Percentiles rank a stretch among this genome's conserved stretches.
These are phyloP conservation scores for Salix suchowensis DNA, from an alignment of 345 rosid genomes.

Conservation along the genomic window DNA sequence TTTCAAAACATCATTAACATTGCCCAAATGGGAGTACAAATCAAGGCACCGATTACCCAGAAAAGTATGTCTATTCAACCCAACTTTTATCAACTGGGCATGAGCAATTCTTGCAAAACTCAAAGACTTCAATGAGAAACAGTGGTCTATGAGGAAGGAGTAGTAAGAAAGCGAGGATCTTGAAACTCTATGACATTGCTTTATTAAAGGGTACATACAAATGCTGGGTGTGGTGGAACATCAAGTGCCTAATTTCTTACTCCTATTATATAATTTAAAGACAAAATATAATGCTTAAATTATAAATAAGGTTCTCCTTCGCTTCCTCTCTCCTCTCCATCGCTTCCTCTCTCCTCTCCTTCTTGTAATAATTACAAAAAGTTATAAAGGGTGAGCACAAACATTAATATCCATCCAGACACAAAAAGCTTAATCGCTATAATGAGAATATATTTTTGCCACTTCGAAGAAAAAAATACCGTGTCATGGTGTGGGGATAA, in stretches of 20 bases:
- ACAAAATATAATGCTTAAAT: background rate
- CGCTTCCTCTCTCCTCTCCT: background rate
- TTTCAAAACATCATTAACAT: slow-evolving; percentile 32
- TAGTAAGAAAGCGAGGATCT: slow-evolving; percentile 32
- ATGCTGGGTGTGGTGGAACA: background rate
- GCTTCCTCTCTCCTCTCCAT: background rate
- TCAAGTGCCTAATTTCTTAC: background rate
- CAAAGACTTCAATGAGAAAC: slow-evolving; percentile 35
- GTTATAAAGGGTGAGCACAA: no score
- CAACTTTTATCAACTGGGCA: slow-evolving; percentile 57
- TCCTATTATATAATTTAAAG: background rate
- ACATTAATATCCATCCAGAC: no score
- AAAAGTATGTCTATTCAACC: slow-evolving; percentile 43
- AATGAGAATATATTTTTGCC: no score
- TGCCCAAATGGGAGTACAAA: slow-evolving; percentile 46
- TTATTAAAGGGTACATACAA: slow-evolving; percentile 43
- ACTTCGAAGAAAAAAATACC: no score
- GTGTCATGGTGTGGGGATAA: no score
- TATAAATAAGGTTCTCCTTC: no score
- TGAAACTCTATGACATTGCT: slow-evolving; percentile 34
- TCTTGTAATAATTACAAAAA: background rate
- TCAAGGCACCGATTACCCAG: slow-evolving; percentile 70
- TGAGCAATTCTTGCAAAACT: slow-evolving; percentile 37
- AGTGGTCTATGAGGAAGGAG: slow-evolving; percentile 41
- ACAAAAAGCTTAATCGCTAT: no score